Conservation (phyloP, 148 eudicot species). For the Vaccinium macrocarpon region DNA sequence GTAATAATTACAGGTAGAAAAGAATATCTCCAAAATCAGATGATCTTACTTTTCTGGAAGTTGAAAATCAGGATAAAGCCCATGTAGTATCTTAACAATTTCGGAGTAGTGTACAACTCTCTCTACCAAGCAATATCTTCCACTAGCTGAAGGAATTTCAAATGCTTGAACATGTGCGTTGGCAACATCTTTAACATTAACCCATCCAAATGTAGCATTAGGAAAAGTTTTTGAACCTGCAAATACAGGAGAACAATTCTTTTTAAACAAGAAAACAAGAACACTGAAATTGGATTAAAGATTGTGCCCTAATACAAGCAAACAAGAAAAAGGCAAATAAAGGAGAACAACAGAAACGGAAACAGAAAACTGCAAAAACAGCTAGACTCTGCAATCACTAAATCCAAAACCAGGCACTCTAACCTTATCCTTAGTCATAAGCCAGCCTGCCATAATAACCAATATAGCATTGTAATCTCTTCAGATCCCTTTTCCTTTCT, state of each 20-base stretch:
- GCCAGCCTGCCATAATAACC: background rate
- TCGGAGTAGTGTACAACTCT: conserved; percentile 45
- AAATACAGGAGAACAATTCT: background rate
- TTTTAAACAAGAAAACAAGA: background rate
- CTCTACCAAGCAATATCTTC: conserved; percentile 39
- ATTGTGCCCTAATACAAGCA: background rate
- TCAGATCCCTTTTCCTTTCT: conserved; percentile 4
- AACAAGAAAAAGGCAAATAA: background rate
- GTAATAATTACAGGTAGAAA: background rate
- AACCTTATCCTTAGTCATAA: background rate
- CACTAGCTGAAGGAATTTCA: conserved; percentile 35
- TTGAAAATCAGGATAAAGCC: conserved; percentile 55
- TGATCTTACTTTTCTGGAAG: conserved; percentile 60
- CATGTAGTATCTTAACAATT: conserved; percentile 41
- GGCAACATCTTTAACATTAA: conserved; percentile 35
- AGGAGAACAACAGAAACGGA: background rate
- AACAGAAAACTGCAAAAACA: background rate
- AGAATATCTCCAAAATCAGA: background rate
- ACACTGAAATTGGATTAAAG: background rate
- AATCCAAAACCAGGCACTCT: background rate
- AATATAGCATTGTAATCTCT: background rate
- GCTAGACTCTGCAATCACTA: background rate
- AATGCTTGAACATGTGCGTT: conserved; percentile 36
- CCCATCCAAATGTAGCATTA: conserved; percentile 22
- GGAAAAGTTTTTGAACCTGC: conserved; percentile 19